Conservation (phyloP, 2,329 filamentous ascomycete species). For the Curvularia eragrostidis region DNA sequence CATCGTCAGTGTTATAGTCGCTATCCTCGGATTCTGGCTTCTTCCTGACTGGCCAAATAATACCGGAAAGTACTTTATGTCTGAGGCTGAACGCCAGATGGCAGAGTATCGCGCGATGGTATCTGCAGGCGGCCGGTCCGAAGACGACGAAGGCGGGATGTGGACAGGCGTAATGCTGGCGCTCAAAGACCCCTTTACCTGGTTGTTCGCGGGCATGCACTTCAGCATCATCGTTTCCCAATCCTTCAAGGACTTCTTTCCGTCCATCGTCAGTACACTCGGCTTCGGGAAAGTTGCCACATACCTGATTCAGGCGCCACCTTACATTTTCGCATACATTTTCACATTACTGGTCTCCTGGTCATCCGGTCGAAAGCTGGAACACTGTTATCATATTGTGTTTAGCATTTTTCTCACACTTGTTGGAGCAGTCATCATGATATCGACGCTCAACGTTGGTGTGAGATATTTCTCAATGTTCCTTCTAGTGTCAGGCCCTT, state of each 20-base stretch:
- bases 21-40: constrained; percentile 45
- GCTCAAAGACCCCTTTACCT: constrained; percentile 49
- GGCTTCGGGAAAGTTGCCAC: constrained; percentile 33
- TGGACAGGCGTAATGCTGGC: constrained; percentile 48
- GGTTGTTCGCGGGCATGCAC: constrained; percentile 51
- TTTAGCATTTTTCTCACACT: constrained; percentile 25
- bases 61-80: constrained; percentile 17
- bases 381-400: constrained; percentile 41
- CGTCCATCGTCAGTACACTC: constrained; percentile 31
- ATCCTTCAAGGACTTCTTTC: constrained; percentile 42
- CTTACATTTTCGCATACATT: constrained; percentile 45
- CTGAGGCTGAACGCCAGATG: constrained; percentile 23
- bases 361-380: constrained; percentile 36
- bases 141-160: constrained; percentile 46
- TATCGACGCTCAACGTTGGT: constrained; percentile 37
- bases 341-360: constrained; percentile 33
- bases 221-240: constrained; percentile 39
- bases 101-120: constrained; percentile 33
- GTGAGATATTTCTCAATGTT: constrained; percentile 41
- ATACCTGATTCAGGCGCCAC: constrained; percentile 53
- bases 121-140: constrained; percentile 19
- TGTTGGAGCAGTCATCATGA: constrained; percentile 33
- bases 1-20: constrained; percentile 56
- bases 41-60: constrained; percentile 42
- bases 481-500: constrained; percentile 45